A percentile compares a stretch with the other conserved stretches of the same genome.
These are phyloP conservation scores for Ustilago trichophora DNA, from an alignment of 1,284 basidiomycete species.

Conservation along the genomic window DNA sequence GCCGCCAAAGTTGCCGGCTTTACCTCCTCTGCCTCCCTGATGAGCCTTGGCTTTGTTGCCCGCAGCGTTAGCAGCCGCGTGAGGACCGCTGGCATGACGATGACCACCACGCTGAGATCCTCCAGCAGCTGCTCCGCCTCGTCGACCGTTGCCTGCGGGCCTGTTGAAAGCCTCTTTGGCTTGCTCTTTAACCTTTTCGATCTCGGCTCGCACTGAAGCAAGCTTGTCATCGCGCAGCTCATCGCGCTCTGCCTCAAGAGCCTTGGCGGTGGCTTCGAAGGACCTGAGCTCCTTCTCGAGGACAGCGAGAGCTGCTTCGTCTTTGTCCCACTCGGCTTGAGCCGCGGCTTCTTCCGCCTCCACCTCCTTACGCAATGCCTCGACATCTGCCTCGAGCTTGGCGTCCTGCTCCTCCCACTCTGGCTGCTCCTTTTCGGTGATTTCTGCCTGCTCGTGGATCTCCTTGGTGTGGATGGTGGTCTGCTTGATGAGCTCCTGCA, in stretches of 20 bases:
- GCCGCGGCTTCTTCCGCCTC: slow-evolving; percentile 39
- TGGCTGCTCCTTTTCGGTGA: slow-evolving; percentile 41
- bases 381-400: slow-evolving; percentile 25
- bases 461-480: slow-evolving; percentile 48
- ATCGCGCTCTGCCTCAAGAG: slow-evolving; percentile 33
- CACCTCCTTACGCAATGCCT: slow-evolving; percentile 26
- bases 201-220: slow-evolving; percentile 24
- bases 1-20: slow-evolving; percentile 25
- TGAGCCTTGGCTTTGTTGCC: slow-evolving; percentile 31
- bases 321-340: slow-evolving; percentile 33
- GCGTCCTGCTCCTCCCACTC: slow-evolving; percentile 45
- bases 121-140: slow-evolving; percentile 23
- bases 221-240: slow-evolving; percentile 43
- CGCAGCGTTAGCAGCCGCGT: slow-evolving; percentile 6
- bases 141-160: slow-evolving; percentile 15
- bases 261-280: slow-evolving; percentile 22
- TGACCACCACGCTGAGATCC: slow-evolving; percentile 32
- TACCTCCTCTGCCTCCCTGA: slow-evolving; percentile 28
- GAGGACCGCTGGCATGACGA: slow-evolving; percentile 39
- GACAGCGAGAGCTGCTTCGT: slow-evolving; percentile 35
- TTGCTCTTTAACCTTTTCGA: slow-evolving; percentile 38
- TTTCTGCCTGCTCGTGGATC: slow-evolving; percentile 49
- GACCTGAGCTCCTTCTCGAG: slow-evolving; percentile 45
- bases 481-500: slow-evolving; percentile 60
- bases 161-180: slow-evolving; percentile 25